phyloP scores from a whole-genome alignment of 371 early-diverging fungal species.

The Mortierella sp. region DNA sequence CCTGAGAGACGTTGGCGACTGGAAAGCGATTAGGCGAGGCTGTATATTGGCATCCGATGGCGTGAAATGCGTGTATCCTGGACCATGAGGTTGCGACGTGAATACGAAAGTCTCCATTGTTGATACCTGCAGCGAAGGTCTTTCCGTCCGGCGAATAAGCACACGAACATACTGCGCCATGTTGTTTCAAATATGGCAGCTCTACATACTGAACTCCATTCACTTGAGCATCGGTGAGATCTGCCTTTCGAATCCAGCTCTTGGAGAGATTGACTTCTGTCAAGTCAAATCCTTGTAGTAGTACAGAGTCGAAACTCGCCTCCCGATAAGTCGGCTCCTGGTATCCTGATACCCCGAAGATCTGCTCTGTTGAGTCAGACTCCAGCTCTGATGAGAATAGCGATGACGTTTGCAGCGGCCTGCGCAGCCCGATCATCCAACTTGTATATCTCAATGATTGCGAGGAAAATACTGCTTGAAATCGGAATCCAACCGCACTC shows the following conservation, averaged over 20 bases:
- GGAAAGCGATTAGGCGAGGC: not conserved
- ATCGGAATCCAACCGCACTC: not conserved
- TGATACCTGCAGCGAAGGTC: not conserved
- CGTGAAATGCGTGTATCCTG: no score
- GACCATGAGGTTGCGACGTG: not conserved
- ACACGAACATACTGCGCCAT: not conserved
- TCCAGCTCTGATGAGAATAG: slow-evolving; percentile 18
- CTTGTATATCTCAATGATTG: not conserved
- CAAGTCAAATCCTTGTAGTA: slow-evolving; percentile 10
- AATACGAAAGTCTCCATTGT: not conserved
- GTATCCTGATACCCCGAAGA: slow-evolving; percentile 11
- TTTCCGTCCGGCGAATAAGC: slow-evolving; percentile 14
- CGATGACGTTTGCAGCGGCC: slow-evolving; percentile 12
- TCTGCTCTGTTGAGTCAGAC: not conserved
- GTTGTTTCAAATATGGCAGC: not conserved
- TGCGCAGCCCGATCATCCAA: not conserved
- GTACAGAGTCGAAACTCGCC: slow-evolving; percentile 18
- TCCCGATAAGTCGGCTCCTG: not conserved
- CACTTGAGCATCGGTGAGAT: slow-evolving; percentile 12
- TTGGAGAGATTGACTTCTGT: not conserved
- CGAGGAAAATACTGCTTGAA: not conserved
- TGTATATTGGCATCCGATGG: not conserved
- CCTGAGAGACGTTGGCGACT: not conserved
- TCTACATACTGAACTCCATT: not conserved
- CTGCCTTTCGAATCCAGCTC: not conserved